Evolutionary conservation across 1,284 basidiomycete species (phyloP).

Genomic region (Singerocomus inundabilis): DNA sequence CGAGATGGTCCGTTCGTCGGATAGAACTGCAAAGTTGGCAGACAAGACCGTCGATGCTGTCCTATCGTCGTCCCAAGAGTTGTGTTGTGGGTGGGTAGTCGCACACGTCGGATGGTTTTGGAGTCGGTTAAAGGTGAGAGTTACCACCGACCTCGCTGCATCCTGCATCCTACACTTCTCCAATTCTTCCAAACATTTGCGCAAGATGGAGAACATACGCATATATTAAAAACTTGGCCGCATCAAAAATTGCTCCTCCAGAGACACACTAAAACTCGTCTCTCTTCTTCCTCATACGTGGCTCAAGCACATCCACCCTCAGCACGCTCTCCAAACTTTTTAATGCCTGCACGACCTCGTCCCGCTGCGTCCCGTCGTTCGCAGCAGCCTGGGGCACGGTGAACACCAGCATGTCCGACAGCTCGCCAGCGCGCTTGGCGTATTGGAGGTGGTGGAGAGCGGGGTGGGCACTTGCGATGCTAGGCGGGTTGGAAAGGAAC

Average conservation of each 20-base stretch:
- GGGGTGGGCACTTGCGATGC: slow-evolving; percentile 17
- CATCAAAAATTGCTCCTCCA: no score
- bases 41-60: background rate
- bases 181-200: no score
- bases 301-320: slow-evolving; percentile 26
- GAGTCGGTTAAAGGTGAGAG: no score
- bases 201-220: no score
- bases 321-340: slow-evolving; percentile 20
- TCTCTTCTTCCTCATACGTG: slow-evolving; percentile 24
- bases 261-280: slow-evolving; percentile 29
- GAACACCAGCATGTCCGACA: slow-evolving; percentile 27
- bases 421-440: slow-evolving; percentile 26
- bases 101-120: no score
- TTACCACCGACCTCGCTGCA: no score
- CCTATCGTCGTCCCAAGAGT: no score
- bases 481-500: slow-evolving; percentile 24
- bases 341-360: slow-evolving; percentile 20
- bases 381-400: slow-evolving; percentile 8
- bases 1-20: no score
- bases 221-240: no score
- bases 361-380: background rate
- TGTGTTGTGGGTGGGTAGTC: no score
- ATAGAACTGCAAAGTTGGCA: background rate
- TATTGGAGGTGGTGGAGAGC: slow-evolving; percentile 21
- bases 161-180: no score